Percentiles rank a stretch among this genome's conserved stretches.
phyloP scores from a whole-genome alignment of 2,329 filamentous ascomycete genomes.

The Penicillium sp. region DNA sequence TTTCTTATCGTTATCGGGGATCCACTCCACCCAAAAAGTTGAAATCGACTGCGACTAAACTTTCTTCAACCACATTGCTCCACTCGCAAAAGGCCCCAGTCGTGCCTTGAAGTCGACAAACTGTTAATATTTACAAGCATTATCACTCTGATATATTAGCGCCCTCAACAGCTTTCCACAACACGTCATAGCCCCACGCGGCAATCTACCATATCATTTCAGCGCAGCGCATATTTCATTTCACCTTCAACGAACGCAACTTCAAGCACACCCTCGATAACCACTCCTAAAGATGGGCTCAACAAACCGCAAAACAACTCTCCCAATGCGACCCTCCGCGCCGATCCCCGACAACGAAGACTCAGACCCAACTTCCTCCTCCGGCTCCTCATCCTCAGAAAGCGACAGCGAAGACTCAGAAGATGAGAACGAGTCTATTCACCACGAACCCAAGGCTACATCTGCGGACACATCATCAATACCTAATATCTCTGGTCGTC shows the following conservation, averaged over 20 bases:
- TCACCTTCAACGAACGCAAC: no score
- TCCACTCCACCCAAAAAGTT: conserved; percentile 29
- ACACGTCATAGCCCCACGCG: neutral
- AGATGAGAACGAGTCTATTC: conserved; percentile 22
- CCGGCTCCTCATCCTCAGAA: conserved; percentile 23
- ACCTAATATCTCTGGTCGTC: conserved; percentile 29
- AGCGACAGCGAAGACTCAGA: conserved; percentile 28
- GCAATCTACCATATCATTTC: neutral
- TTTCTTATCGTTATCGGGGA: conserved; percentile 24
- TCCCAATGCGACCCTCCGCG: conserved; percentile 3
- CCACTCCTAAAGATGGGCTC: conserved; percentile 9
- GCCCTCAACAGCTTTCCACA: neutral
- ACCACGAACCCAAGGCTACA: conserved; percentile 7
- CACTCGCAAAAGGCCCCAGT: neutral
- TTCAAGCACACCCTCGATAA: neutral
- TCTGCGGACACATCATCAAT: conserved; percentile 15
- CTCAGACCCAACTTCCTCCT: conserved; percentile 26
- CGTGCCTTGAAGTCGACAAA: neutral
- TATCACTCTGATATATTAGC: neutral
- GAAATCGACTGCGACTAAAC: conserved; percentile 14
- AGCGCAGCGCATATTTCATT: neutral
- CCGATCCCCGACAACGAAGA: conserved; percentile 13
- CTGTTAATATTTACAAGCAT: neutral
- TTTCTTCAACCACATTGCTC: conserved; percentile 6
- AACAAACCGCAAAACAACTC: neutral